Evolutionary conservation across 139 green algal genomes (phyloP).

Genomic region (Micractinium conductrix): DNA sequence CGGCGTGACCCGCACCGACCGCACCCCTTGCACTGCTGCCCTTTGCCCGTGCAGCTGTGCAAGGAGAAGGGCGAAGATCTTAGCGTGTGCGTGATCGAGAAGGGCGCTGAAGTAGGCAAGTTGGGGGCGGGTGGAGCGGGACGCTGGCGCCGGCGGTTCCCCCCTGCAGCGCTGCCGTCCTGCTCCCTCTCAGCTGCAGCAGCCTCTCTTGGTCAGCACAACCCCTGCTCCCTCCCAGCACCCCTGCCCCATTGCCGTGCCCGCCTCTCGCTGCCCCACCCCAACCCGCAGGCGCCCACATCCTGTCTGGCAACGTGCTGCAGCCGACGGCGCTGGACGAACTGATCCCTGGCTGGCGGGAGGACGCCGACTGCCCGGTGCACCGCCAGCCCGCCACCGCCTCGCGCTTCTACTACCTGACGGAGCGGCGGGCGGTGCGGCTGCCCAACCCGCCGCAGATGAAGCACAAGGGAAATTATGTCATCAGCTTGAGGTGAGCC

Average conservation of each 20-base stretch:
- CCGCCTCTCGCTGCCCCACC: background rate
- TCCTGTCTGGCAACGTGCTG: slow-evolving; percentile 90
- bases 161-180: background rate
- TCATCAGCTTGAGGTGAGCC: slow-evolving; percentile 88
- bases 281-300: slow-evolving; percentile 75
- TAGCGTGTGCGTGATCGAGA: slow-evolving; percentile 93
- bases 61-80: slow-evolving; percentile 71
- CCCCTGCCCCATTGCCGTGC: background rate
- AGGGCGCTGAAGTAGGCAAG: slow-evolving; percentile 84
- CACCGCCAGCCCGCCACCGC: slow-evolving; percentile 32
- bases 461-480: slow-evolving; percentile 88
- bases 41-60: slow-evolving; percentile 56
- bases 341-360: slow-evolving; percentile 86
- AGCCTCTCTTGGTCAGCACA: background rate
- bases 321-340: slow-evolving; percentile 87
- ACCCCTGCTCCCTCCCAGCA: background rate
- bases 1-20: too few species aligned
- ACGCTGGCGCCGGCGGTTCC: background rate
- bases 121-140: background rate
- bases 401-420: slow-evolving; percentile 67
- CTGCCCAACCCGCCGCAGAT: slow-evolving; percentile 77
- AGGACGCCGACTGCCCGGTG: slow-evolving; percentile 51
- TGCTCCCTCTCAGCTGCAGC: background rate
- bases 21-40: background rate
- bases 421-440: slow-evolving; percentile 32